Evolutionary conservation across 352 stramenopile species (phyloP).

Genomic region (Lagenidium giganteum): DNA sequence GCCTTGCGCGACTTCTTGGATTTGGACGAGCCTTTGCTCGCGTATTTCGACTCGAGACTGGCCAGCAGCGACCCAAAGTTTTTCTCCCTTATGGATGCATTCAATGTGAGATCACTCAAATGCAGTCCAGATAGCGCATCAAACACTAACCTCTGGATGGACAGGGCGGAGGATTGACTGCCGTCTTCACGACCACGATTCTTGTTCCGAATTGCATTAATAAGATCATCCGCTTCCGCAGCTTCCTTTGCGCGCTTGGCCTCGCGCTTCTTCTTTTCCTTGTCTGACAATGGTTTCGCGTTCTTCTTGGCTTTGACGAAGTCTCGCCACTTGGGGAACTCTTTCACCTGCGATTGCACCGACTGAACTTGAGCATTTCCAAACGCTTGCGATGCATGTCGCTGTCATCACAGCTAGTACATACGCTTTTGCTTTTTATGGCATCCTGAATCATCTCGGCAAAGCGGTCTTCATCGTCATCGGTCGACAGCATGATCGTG

Average conservation of each 20-base stretch:
- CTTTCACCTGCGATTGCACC: constrained; percentile 31
- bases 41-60: constrained; percentile 62
- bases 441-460: constrained; percentile 57
- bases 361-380: too few relatives aligned
- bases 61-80: constrained; percentile 54
- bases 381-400: background rate
- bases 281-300: constrained; percentile 26
- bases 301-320: constrained; percentile 39
- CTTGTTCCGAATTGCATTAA: constrained; percentile 55
- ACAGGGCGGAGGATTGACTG: constrained; percentile 26
- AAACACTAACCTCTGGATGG: constrained; percentile 26
- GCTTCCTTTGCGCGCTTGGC: constrained; percentile 56
- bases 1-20: constrained; percentile 1
- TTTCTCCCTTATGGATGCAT: too few relatives aligned
- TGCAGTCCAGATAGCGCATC: too few relatives aligned
- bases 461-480: constrained; percentile 75
- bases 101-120: too few relatives aligned
- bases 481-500: constrained; percentile 83
- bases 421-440: constrained; percentile 40
- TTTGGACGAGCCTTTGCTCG: constrained; percentile 30
- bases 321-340: constrained; percentile 33
- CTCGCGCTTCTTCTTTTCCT: constrained; percentile 37
- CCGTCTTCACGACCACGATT: constrained; percentile 29
- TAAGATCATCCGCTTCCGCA: constrained; percentile 51
- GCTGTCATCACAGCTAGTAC: constrained; percentile 2